phyloP scores from a whole-genome alignment of 2,329 filamentous ascomycete species.

The Xylaria sp. region DNA sequence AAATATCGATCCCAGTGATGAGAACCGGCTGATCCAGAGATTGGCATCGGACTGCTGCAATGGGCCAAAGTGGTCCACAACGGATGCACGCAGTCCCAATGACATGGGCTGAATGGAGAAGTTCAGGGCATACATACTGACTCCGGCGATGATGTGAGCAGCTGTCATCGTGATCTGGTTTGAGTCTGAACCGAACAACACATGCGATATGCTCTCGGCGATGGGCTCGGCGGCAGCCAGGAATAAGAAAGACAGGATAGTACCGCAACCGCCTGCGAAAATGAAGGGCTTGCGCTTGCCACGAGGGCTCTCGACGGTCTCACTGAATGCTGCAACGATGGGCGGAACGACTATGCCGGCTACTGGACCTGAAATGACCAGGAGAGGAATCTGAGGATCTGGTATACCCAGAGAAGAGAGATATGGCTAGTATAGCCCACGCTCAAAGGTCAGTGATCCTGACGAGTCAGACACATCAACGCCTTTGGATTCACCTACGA shows the following conservation, averaged over 20 bases:
- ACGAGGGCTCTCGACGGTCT: background rate
- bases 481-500: background rate
- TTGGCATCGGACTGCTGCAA: slow-evolving; percentile 1
- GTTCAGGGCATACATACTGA: slow-evolving; percentile 3
- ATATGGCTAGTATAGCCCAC: background rate
- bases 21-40: slow-evolving; percentile 1
- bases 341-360: slow-evolving; percentile 5
- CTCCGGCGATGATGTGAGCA: background rate
- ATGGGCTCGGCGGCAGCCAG: background rate
- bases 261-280: background rate
- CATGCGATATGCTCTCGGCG: background rate
- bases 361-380: slow-evolving; percentile 1
- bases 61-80: slow-evolving; percentile 4
- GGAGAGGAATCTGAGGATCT: slow-evolving; percentile 1
- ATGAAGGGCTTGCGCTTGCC: slow-evolving; percentile 5
- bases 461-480: background rate
- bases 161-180: background rate
- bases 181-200: background rate
- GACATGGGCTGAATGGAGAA: slow-evolving; percentile 3
- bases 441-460: background rate
- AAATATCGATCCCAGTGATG: background rate
- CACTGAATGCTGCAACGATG: background rate
- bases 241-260: slow-evolving; percentile 3
- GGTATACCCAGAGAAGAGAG: slow-evolving; percentile 1
- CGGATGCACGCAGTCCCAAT: slow-evolving; percentile 3